Conservation (phyloP, 1,139 yeast genomes). For the Yamadazyma songkhlaensis region DNA sequence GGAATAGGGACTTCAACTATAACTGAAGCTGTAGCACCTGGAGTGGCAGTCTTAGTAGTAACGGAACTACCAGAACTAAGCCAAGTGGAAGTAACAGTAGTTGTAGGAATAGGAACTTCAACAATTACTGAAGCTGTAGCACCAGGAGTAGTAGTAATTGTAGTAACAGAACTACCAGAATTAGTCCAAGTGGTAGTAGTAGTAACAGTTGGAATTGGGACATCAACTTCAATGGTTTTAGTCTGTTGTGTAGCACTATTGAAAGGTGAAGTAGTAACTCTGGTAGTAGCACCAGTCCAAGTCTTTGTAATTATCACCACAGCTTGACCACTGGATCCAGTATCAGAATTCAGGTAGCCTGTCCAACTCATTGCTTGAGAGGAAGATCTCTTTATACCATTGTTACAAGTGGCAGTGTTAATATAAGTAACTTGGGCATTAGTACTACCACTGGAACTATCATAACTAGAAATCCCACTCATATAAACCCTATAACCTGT, state of each 20-base stretch:
- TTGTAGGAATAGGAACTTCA: constrained; percentile 12
- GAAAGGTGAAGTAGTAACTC: constrained; percentile 5
- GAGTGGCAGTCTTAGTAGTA: constrained; percentile 8
- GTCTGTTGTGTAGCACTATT: constrained; percentile 8
- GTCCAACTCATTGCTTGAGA: constrained; percentile 5
- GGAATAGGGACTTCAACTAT: constrained; percentile 13
- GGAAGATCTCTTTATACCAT: not conserved
- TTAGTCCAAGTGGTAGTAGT: constrained; percentile 4
- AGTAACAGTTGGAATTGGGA: constrained; percentile 13
- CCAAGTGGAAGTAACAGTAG: constrained; percentile 6
- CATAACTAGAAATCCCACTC: constrained; percentile 12
- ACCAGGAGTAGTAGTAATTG: constrained; percentile 9
- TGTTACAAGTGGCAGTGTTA: not conserved
- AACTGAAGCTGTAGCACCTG: constrained; percentile 7
- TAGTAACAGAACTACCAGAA: constrained; percentile 3
- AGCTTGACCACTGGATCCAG: constrained; percentile 21
- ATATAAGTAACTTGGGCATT: not conserved
- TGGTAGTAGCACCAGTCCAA: constrained; percentile 5
- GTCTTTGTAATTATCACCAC: constrained; percentile 19
- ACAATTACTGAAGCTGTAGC: constrained; percentile 13
- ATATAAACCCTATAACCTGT: constrained; percentile 32
- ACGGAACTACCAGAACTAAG: constrained; percentile 1
- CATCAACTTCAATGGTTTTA: constrained; percentile 13
- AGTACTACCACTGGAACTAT: not conserved
- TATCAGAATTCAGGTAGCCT: constrained; percentile 10